Evolutionary conservation across 805 yeast genomes (phyloP), one percentile per base, ranked within the genome.

Genomic region (Millerago galiae): DNA sequence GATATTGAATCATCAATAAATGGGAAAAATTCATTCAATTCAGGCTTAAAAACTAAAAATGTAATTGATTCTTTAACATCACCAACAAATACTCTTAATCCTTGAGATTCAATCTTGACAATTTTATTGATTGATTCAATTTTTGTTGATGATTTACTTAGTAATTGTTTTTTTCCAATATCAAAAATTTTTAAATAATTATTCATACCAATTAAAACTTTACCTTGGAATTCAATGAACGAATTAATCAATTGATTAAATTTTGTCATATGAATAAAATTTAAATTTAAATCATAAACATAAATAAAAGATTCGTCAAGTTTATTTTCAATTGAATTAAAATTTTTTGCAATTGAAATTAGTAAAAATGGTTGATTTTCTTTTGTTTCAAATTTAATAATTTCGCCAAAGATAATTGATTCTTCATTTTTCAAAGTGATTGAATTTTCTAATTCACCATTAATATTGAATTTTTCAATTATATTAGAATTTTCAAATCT

Each of bases 131-230:
- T 57, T 1, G 74, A 67, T 2, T 63, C 61, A 8, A 83, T 50
- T 4, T 53, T 59, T 2, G 74, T 57, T 7, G 79, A 73, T 0
- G 83, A 67, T 57, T 85, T 87, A 43, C 82, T 72, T 43, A 93
- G 66, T 31, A 91, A 65, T 55, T 90, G 97, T 49, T 82, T 84
- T 52, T 71, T 70, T 2, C 99, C 99, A 25, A 88, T 48, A 24
- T 81, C 90, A 56, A 74, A 89, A 8, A 85, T 50, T 29, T 84
- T 63, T 37, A 91, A 51, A 38, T 62, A 59, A 35, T 71, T 67
- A 1, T 70, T 72, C 38, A 76, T 51, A 0, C 86, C 90, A 2
- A 74, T 81, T 2, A 89, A 59, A 2, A 89, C 56, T 46, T 69
- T 70, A 0, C 81, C 85, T 38, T 74, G 72, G 58, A 86, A 87